Evolutionary conservation across 495 filamentous ascomycete genomes (phyloP), one percentile per base, ranked within the genome.

Genomic region (Aspergillus cavernicola): DNA sequence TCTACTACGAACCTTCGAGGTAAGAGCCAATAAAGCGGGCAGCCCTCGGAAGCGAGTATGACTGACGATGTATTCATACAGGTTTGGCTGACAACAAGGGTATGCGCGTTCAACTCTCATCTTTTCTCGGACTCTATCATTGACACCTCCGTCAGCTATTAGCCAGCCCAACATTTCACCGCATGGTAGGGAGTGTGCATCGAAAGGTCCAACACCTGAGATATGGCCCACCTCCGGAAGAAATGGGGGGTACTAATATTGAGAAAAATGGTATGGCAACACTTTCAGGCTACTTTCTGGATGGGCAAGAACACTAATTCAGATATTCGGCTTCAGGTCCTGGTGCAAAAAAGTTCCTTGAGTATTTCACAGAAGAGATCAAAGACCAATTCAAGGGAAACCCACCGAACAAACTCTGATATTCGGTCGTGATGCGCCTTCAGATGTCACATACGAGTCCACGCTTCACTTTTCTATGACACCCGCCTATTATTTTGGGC

Each of bases 331-430:
- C 52, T 12, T 43, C 64, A 70, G 62, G 56, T 49, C 58, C 60
- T 24, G 49, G 52, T 36, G 12, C 64, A 44, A 72, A 63, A 57
- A 61, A 71, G 40, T 86, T 85, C 57, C 18, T 82, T 9, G 53
- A 71, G 26, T 74, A 79, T 52, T 85, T 82, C 63, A 68, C 74
- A 49, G 80, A 85, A 52, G 82, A 85, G 59, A 66, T 85, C 43
- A 79, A 78, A 59, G 73, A 84, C 39, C 79, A 82, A 50, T 64
- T 82, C 31, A 74, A 78, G 52, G 74, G 73, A 11, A 73, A 71
- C 26, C 68, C 71, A 28, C 59, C 66, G 41, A 63, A 71, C 45
- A 75, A 72, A 53, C 56, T 63, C 24, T 70, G 56, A 71, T 44
- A 38, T 7, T 8, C 22, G 36, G 29, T 15, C 16, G 20, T 41